Percentiles rank a stretch among this genome's conserved stretches.
Conservation (phyloP, 208 protist species). For the Trypanosoma melophagium region DNA sequence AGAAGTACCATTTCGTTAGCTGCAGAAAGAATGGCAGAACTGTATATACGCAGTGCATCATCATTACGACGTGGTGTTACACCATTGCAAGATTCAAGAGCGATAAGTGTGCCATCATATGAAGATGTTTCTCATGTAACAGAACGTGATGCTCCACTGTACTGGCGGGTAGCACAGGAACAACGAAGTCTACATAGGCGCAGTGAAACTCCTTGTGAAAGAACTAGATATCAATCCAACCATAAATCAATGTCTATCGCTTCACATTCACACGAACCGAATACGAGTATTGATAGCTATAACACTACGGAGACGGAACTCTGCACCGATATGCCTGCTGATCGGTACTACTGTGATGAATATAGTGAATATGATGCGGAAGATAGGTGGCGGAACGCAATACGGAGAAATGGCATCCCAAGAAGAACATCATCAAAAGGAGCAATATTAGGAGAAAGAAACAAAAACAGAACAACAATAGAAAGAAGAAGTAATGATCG, state of each 20-base stretch:
- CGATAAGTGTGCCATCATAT: too few species aligned
- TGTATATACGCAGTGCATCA: slow-evolving; percentile 16
- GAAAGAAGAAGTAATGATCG: not conserved
- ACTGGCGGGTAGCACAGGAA: slow-evolving; percentile 11
- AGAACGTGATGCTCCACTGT: not conserved
- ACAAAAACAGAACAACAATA: too few species aligned
- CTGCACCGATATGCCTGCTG: slow-evolving; percentile 18
- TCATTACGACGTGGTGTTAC: slow-evolving; percentile 9
- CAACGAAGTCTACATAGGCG: not conserved
- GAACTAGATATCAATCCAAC: not conserved
- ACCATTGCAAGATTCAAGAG: not conserved
- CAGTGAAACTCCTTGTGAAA: not conserved
- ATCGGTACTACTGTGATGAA: slow-evolving; percentile 25
- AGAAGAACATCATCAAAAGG: too few species aligned
- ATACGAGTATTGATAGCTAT: not conserved
- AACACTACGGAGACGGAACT: not conserved
- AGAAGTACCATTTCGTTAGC: slow-evolving; percentile 19
- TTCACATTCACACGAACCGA: not conserved
- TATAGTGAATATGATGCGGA: slow-evolving; percentile 12
- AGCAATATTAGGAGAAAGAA: too few species aligned
- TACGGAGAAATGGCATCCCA: not conserved
- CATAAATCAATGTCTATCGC: not conserved
- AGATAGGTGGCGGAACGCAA: not conserved
- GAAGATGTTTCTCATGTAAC: not conserved
- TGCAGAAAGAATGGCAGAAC: slow-evolving; percentile 18